Evolutionary conservation across 2,329 filamentous ascomycete species (phyloP), one percentile per base, ranked within the genome.

Genomic region (Botrytis pseudocinerea): DNA sequence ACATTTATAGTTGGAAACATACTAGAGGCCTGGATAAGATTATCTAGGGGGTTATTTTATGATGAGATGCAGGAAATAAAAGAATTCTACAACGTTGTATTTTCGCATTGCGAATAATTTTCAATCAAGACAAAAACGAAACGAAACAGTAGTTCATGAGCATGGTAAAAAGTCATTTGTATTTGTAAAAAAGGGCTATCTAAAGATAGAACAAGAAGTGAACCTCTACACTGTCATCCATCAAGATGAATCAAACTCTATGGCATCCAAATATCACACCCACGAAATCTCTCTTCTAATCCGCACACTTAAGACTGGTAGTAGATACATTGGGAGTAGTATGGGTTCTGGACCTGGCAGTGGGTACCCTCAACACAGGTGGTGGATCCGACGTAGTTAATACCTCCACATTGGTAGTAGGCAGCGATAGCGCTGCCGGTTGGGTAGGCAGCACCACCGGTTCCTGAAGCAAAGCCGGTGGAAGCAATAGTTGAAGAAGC

Each of bases 331-430:
- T 72, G 70, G 32, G 65, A 73, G 71, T 73, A 73, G 54, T 63
- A 77, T 32, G 70, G 57, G 65, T 79, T 78, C 51, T 74, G 74
- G 28, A 66, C 54, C n/a, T 73, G 73, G 73, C 78, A 78, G 38
- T 57, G 61, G 22, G 44, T 75, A 28, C 68, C 68, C n/a, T 59
- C 71, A 32, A 62, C 75, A 61, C 77, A 79, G 22, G 25, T 57
- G 14, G 74, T 78, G 14, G 66, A 32, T 16, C 78, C 78, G 16
- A 73, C 71, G 44, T 72, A 78, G 1, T 54, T 46, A 62, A 75
- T 69, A 71, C 78, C 78, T 63, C 78, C 78, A 66, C 78, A 79
- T 70, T 78, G 76, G 38, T 69, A 60, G 54, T 75, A 79, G 25
- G 46, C 38, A 28, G 63, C 28, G n/a, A 59, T 14, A 12, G 20